Conservation (phyloP, 2,329 filamentous ascomycete genomes). For the Colletotrichum sp. region DNA sequence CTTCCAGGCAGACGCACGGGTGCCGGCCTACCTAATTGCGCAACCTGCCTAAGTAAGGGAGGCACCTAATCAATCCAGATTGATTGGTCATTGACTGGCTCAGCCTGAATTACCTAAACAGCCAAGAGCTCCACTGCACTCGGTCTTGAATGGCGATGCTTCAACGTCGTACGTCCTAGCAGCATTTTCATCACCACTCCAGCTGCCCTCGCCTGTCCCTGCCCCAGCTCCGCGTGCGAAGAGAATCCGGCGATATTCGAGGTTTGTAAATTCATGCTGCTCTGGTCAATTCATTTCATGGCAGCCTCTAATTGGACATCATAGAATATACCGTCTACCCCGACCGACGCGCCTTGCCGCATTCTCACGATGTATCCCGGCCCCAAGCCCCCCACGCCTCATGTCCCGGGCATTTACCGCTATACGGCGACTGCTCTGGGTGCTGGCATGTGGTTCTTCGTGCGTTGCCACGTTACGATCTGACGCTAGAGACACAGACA, state of each 20-base stretch:
- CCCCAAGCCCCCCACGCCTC: constrained; percentile 48
- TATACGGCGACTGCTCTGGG: constrained; percentile 86
- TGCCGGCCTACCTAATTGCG: too few species aligned
- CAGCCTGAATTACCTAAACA: constrained; percentile 13
- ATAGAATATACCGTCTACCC: background rate
- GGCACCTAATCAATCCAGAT: background rate
- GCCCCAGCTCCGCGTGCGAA: background rate
- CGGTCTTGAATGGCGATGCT: background rate
- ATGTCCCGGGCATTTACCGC: constrained; percentile 71
- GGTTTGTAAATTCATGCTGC: background rate
- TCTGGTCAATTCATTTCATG: background rate
- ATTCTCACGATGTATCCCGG: constrained; percentile 8
- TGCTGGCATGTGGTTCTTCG: constrained; percentile 99
- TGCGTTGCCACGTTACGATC: constrained; percentile 54
- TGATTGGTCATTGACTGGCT: background rate
- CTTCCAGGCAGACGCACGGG: background rate
- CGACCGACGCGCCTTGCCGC: background rate
- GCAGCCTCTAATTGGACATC: background rate
- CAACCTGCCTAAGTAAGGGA: background rate
- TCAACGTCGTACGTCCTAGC: background rate
- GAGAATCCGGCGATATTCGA: background rate
- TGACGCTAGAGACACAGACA: background rate
- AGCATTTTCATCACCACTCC: background rate
- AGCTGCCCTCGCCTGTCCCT: background rate
- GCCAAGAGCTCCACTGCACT: background rate